These are phyloP conservation scores for Piper longum DNA, from an alignment of 164 flowering plant species.

Conservation along the genomic window DNA sequence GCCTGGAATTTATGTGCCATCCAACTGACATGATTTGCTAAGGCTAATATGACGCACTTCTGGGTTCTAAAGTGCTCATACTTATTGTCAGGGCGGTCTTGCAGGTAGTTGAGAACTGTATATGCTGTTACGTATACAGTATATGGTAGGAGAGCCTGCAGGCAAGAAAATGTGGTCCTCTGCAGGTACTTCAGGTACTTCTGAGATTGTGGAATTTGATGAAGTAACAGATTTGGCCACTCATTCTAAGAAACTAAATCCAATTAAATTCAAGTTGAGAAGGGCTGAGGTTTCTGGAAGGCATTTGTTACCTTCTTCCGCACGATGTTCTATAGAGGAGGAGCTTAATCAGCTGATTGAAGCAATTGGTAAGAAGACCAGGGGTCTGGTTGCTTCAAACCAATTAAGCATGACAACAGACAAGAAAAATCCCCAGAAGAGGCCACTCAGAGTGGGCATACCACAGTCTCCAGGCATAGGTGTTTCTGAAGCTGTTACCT, in stretches of 20 bases:
- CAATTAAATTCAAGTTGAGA: constrained; percentile 8
- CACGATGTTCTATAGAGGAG: constrained; percentile 35
- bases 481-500: constrained; percentile 50
- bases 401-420: constrained; percentile 16
- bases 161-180: constrained; percentile 21
- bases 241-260: constrained; percentile 8
- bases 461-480: constrained; percentile 53
- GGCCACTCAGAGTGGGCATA: constrained; percentile 44
- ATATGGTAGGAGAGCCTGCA: no score
- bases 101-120: no score
- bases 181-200: constrained; percentile 12
- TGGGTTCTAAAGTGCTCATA: no score
- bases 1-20: no score
- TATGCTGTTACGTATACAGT: no score
- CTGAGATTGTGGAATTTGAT: constrained; percentile 53
- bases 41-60: no score
- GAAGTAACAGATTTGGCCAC: constrained; percentile 22
- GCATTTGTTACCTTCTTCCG: constrained; percentile 11
- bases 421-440: constrained; percentile 46
- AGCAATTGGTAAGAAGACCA: constrained; percentile 32
- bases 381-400: constrained; percentile 13
- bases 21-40: no score
- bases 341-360: constrained; percentile 57
- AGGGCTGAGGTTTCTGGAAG: constrained; percentile 14
- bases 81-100: no score